A percentile compares a stretch with the other conserved stretches of the same genome.
These are phyloP conservation scores for Camelina sativa DNA, from an alignment of 345 rosid species.

Conservation along the genomic window DNA sequence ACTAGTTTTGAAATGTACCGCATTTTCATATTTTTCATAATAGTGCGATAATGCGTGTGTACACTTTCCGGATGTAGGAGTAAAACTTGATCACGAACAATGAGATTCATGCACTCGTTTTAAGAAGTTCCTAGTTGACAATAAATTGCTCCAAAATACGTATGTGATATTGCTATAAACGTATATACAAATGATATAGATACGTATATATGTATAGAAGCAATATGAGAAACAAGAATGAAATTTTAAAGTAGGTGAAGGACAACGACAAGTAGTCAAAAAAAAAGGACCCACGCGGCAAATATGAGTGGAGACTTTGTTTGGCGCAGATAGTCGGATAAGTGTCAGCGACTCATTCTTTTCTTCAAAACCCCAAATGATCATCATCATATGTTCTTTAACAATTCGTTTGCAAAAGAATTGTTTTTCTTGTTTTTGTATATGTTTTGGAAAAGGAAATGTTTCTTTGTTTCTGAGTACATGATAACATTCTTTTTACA, in stretches of 20 bases:
- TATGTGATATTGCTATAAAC: slow-evolving; percentile 13
- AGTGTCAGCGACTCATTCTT: slow-evolving; percentile 44
- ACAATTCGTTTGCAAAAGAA: neutral
- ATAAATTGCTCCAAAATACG: slow-evolving; percentile 27
- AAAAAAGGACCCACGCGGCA: slow-evolving; percentile 45
- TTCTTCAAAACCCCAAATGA: slow-evolving; percentile 33
- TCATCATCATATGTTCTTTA: slow-evolving; percentile 32
- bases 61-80: neutral
- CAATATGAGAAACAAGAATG: slow-evolving; percentile 34
- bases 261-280: slow-evolving; percentile 45
- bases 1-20: neutral
- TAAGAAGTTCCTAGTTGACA: slow-evolving; percentile 27
- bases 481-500: slow-evolving; percentile 15
- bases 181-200: neutral
- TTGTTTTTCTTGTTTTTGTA: neutral
- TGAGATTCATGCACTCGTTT: slow-evolving; percentile 31
- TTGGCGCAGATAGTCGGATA: slow-evolving; percentile 47
- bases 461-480: neutral
- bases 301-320: slow-evolving; percentile 43
- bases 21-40: neutral
- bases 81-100: neutral
- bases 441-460: neutral
- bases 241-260: slow-evolving; percentile 36
- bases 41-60: neutral
- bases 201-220: neutral